These are phyloP conservation scores for Neofusicoccum cordaticola DNA, from an alignment of 2,329 filamentous ascomycete species.

Conservation along the genomic window DNA sequence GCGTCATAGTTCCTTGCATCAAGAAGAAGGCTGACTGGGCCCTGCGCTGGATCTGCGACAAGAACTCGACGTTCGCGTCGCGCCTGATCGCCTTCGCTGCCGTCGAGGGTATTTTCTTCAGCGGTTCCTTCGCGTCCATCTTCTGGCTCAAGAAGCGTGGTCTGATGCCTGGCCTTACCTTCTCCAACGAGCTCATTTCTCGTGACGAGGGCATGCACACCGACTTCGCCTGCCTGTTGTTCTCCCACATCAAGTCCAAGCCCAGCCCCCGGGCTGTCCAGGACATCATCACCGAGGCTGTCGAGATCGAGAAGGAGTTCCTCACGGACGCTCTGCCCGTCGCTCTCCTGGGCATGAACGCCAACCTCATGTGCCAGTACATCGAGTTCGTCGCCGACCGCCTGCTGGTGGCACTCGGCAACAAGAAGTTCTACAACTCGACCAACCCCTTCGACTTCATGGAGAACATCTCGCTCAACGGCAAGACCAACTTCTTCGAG, in stretches of 20 bases:
- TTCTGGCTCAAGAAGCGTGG: constrained; percentile 99
- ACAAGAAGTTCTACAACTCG: constrained; percentile 88
- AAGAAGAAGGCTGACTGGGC: constrained; percentile 99
- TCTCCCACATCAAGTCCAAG: constrained; percentile 94
- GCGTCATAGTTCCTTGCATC: constrained; percentile 77
- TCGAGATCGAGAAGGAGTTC: constrained; percentile 95
- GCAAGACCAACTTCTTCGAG: constrained; percentile 99
- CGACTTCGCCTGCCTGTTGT: constrained; percentile 95
- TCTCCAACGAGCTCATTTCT: constrained; percentile 99
- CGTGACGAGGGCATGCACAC: constrained; percentile 99
- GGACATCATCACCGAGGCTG: constrained; percentile 90
- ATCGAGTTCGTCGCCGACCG: constrained; percentile 99
- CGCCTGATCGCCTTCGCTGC: constrained; percentile 95
- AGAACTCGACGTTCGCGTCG: constrained; percentile 90
- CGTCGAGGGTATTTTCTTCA: constrained; percentile 99
- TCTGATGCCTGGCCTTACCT: constrained; percentile 96
- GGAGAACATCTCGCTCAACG: constrained; percentile 98
- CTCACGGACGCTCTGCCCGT: constrained; percentile 91
- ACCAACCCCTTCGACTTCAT: constrained; percentile 99
- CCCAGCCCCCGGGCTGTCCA: constrained; percentile 77
- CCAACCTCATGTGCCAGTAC: constrained; percentile 97
- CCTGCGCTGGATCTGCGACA: constrained; percentile 88
- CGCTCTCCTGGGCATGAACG: constrained; percentile 95
- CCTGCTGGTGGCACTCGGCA: constrained; percentile 87
- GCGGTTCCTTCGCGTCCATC: constrained; percentile 95